Percentiles rank a stretch among this genome's conserved stretches.
Conservation (phyloP, 495 filamentous ascomycete genomes). For the Penicillium maclennaniae region DNA sequence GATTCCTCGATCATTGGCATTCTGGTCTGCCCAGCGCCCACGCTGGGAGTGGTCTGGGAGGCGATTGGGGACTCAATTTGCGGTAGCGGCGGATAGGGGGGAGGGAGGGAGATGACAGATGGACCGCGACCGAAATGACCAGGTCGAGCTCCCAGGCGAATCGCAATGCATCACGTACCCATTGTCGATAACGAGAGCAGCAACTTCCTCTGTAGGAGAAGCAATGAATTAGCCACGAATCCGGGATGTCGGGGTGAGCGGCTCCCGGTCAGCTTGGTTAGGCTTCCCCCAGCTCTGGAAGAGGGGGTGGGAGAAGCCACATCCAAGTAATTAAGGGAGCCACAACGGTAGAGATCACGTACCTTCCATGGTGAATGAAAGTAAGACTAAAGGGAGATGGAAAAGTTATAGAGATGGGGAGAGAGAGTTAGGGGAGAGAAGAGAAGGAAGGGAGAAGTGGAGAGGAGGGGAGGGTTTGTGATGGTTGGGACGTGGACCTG, state of each 20-base stretch:
- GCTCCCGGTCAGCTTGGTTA: constrained; percentile 2
- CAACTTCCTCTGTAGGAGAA: constrained; percentile 86
- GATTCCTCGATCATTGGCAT: not conserved
- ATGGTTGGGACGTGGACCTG: constrained; percentile 30
- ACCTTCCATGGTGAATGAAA: constrained; percentile 72
- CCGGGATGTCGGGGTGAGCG: not conserved
- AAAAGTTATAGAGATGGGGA: constrained; percentile 27
- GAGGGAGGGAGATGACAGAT: constrained; percentile 6
- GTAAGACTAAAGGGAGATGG: constrained; percentile 34
- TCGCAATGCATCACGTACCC: constrained; percentile 64
- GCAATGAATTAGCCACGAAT: constrained; percentile 49
- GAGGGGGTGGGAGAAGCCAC: constrained; percentile 16
- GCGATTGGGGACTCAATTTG: constrained; percentile 20
- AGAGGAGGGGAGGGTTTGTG: constrained; percentile 29
- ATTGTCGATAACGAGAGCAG: constrained; percentile 99
- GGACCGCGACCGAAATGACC: constrained; percentile 29
- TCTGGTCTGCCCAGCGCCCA: not conserved
- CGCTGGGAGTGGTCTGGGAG: constrained; percentile 5
- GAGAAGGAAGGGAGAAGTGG: constrained; percentile 37
- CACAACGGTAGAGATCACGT: constrained; percentile 37
- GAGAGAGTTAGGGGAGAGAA: constrained; percentile 24
- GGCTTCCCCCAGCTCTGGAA: constrained; percentile 3
- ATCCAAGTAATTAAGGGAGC: constrained; percentile 37
- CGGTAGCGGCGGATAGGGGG: constrained; percentile 17
- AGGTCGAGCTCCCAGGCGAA: constrained; percentile 20